phyloP scores from a whole-genome alignment of 1,284 basidiomycete genomes.

The Pulchroboletus neoregius region DNA sequence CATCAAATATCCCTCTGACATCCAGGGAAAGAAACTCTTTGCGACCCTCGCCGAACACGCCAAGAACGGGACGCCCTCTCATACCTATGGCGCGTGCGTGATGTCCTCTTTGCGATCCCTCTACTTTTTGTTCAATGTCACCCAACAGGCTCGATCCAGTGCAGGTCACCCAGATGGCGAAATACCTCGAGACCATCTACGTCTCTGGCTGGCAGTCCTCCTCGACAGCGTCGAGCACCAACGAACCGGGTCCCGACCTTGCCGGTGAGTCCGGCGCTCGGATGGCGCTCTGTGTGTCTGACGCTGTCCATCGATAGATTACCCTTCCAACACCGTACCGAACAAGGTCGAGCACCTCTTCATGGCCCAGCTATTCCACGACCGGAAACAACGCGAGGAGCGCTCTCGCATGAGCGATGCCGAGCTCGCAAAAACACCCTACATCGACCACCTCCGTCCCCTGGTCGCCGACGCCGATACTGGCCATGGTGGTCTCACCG shows the following conservation, averaged over 20 bases:
- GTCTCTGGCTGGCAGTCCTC: slow-evolving; percentile 97
- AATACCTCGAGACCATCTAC: slow-evolving; percentile 96
- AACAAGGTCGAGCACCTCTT: slow-evolving; percentile 89
- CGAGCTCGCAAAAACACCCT: slow-evolving; percentile 65
- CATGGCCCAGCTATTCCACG: slow-evolving; percentile 86
- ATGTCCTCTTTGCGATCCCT: not conserved
- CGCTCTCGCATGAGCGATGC: slow-evolving; percentile 69
- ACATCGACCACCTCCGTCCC: slow-evolving; percentile 65
- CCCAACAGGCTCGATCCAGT: slow-evolving; percentile 86
- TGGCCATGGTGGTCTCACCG: slow-evolving; percentile 78
- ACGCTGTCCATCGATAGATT: slow-evolving; percentile 48
- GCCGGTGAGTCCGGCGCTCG: slow-evolving; percentile 57
- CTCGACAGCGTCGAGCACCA: slow-evolving; percentile 86
- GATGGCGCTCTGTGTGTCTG: not conserved
- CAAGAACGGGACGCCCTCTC: slow-evolving; percentile 72
- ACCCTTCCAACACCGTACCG: slow-evolving; percentile 92
- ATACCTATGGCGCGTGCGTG: slow-evolving; percentile 95
- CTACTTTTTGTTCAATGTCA: not conserved
- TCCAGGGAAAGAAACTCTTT: slow-evolving; percentile 88
- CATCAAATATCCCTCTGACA: slow-evolving; percentile 84
- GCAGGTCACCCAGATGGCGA: slow-evolving; percentile 98
- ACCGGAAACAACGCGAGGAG: slow-evolving; percentile 80
- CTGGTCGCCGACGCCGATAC: slow-evolving; percentile 83
- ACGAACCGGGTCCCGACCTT: slow-evolving; percentile 98
- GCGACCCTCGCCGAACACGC: slow-evolving; percentile 64